Conservation (phyloP, 2,329 filamentous ascomycete species). For the Gaeumannomyces tritici region DNA sequence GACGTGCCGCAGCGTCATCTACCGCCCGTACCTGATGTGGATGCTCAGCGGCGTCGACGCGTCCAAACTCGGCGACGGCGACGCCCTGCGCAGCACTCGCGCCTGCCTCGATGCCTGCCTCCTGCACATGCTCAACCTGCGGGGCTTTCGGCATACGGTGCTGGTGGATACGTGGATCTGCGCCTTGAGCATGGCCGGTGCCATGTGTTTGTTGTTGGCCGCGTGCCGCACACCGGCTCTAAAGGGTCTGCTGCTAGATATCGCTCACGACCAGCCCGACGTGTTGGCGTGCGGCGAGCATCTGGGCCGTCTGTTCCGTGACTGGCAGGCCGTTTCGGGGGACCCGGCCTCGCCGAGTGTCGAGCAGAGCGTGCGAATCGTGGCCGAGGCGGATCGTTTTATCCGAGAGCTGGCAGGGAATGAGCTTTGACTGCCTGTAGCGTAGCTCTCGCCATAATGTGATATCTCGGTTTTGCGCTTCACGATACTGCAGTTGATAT, state of each 20-base stretch:
- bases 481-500: too few relatives aligned
- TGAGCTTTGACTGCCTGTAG: too few relatives aligned
- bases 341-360: slow-evolving; percentile 33
- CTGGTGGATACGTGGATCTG: slow-evolving; percentile 46
- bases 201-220: slow-evolving; percentile 37
- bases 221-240: slow-evolving; percentile 29
- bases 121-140: slow-evolving; percentile 36
- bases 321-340: slow-evolving; percentile 31
- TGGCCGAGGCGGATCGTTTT: slow-evolving; percentile 31
- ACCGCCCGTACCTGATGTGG: slow-evolving; percentile 41
- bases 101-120: slow-evolving; percentile 36
- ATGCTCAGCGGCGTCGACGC: slow-evolving; percentile 28
- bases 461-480: too few relatives aligned
- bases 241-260: slow-evolving; percentile 20
- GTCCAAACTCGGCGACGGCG: neutral
- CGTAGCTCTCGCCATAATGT: too few relatives aligned
- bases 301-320: slow-evolving; percentile 25
- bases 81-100: slow-evolving; percentile 29
- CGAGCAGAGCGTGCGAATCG: slow-evolving; percentile 34
- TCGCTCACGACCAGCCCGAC: slow-evolving; percentile 15
- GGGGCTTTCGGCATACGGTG: slow-evolving; percentile 38
- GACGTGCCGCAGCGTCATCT: slow-evolving; percentile 41
- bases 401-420: slow-evolving; percentile 20
- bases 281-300: slow-evolving; percentile 29
- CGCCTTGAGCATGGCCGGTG: slow-evolving; percentile 38